phyloP scores from a whole-genome alignment of 2,329 filamentous ascomycete species.

The Venturia oleaginea region DNA sequence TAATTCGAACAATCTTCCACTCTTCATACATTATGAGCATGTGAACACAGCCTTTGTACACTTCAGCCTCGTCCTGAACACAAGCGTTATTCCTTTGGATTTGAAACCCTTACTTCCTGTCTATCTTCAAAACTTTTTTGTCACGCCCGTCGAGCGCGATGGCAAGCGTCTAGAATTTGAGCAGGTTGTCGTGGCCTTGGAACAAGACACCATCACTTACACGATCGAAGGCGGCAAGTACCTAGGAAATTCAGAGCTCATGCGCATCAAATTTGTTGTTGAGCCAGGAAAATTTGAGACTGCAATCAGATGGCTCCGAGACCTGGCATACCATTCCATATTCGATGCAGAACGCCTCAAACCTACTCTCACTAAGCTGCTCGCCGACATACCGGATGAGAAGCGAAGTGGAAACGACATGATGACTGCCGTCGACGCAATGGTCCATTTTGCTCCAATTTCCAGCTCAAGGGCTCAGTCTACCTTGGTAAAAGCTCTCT shows the following conservation, averaged over 20 bases:
- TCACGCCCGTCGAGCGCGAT: slow-evolving; percentile 70
- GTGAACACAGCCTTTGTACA: slow-evolving; percentile 90
- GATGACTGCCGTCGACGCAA: slow-evolving; percentile 55
- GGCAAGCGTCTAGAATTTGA: slow-evolving; percentile 78
- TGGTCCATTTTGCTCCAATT: slow-evolving; percentile 69
- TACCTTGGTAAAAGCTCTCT: slow-evolving; percentile 77
- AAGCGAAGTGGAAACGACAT: slow-evolving; percentile 76
- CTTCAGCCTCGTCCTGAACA: slow-evolving; percentile 71
- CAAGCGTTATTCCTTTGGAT: slow-evolving; percentile 65
- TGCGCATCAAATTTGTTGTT: slow-evolving; percentile 73
- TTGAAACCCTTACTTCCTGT: slow-evolving; percentile 76
- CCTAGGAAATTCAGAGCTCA: slow-evolving; percentile 71
- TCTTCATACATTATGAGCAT: slow-evolving; percentile 96
- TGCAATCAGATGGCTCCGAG: slow-evolving; percentile 74
- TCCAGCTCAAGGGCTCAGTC: slow-evolving; percentile 70
- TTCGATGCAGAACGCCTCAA: slow-evolving; percentile 65
- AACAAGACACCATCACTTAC: slow-evolving; percentile 85
- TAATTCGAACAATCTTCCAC: slow-evolving; percentile 47
- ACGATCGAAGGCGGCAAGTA: slow-evolving; percentile 58
- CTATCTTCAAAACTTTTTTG: slow-evolving; percentile 91
- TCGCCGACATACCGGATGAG: slow-evolving; percentile 83
- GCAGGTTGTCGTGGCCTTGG: slow-evolving; percentile 81
- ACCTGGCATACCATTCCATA: slow-evolving; percentile 78
- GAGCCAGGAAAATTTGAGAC: slow-evolving; percentile 81
- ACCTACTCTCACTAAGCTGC: slow-evolving; percentile 63